Conservation (phyloP, 371 early-diverging fungal genomes). For the Zancudomyces culisetae region DNA sequence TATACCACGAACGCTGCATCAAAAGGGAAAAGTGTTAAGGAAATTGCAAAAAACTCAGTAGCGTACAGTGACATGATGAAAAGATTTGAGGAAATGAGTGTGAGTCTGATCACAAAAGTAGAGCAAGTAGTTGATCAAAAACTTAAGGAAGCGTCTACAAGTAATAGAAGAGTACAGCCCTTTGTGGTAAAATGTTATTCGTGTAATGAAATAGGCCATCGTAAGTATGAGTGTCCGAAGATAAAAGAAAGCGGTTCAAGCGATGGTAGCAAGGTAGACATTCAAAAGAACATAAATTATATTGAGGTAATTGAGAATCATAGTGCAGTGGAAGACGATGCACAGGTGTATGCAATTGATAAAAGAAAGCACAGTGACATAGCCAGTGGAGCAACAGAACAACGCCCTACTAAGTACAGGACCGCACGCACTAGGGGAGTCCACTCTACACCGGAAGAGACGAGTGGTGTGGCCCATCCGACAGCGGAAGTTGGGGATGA, state of each 20-base stretch:
- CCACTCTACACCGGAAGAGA: neutral
- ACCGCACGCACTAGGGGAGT: neutral
- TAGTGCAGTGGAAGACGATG: neutral
- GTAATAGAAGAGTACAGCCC: no score
- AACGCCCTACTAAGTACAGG: neutral
- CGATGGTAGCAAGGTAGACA: no score
- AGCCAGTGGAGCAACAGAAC: neutral
- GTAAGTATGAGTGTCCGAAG: no score
- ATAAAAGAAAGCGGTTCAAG: no score
- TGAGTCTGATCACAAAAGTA: neutral
- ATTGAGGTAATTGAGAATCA: neutral
- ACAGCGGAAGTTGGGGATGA: neutral
- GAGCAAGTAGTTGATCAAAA: neutral
- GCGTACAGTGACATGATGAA: neutral
- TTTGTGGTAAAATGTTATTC: no score
- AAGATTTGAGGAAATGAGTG: neutral
- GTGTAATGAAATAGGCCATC: no score
- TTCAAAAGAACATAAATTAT: neutral
- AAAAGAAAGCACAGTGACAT: neutral
- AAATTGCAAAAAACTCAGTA: neutral
- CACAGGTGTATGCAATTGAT: neutral
- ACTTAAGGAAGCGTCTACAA: neutral
- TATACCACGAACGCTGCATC: no score
- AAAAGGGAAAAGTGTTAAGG: no score
- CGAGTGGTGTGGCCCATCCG: neutral